Conservation (phyloP, 2,329 filamentous ascomycete genomes). For the Pyrenochaeta sp. region DNA sequence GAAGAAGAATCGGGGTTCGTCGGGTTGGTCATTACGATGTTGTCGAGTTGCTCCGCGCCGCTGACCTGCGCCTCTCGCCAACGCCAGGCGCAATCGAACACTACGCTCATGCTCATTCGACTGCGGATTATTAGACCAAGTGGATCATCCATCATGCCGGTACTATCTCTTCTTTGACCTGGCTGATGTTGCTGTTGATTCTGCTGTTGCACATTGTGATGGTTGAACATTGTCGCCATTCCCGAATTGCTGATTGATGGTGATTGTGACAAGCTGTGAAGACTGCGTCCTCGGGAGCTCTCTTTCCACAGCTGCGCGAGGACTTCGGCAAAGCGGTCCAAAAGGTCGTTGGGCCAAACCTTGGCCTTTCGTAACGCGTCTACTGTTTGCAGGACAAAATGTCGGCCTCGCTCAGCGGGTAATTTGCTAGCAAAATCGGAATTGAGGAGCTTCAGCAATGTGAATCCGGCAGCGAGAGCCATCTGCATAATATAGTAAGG, state of each 20-base stretch:
- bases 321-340: constrained; percentile 82
- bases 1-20: constrained; percentile 81
- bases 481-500: constrained; percentile 85
- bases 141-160: constrained; percentile 67
- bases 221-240: constrained; percentile 46
- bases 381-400: constrained; percentile 76
- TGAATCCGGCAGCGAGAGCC: constrained; percentile 82
- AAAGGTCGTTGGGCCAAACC: constrained; percentile 79
- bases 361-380: constrained; percentile 75
- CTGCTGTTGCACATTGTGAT: constrained; percentile 30
- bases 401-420: constrained; percentile 71
- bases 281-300: constrained; percentile 48
- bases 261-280: constrained; percentile 49
- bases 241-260: constrained; percentile 44
- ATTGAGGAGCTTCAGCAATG: constrained; percentile 78
- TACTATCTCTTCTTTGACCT: constrained; percentile 38
- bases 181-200: constrained; percentile 28
- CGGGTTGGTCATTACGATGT: constrained; percentile 83
- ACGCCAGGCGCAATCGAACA: constrained; percentile 86
- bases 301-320: constrained; percentile 87
- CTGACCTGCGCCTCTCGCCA: constrained; percentile 74
- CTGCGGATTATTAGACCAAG: constrained; percentile 84
- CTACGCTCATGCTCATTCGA: constrained; percentile 83
- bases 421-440: constrained; percentile 74
- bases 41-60: constrained; percentile 57